A percentile compares a stretch with the other conserved stretches of the same genome.
Evolutionary conservation across 2,329 filamentous ascomycete genomes (phyloP).

Genomic region (Didymellaceae sp.): DNA sequence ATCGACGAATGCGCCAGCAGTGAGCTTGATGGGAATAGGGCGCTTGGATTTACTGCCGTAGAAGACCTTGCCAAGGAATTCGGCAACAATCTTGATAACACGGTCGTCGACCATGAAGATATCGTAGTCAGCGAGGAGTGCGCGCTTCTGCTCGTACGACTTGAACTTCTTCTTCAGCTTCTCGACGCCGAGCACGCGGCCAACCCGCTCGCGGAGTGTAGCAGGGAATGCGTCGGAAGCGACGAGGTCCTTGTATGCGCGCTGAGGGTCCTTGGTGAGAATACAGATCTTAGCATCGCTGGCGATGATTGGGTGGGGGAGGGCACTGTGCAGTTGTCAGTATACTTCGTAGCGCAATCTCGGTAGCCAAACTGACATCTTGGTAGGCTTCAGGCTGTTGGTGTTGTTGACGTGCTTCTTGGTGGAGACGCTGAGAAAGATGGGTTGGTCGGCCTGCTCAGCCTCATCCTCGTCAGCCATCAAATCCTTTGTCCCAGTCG

Average conservation of each 20-base stretch:
- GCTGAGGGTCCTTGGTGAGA: constrained; percentile 82
- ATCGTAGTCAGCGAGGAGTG: constrained; percentile 85
- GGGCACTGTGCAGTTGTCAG: constrained; percentile 47
- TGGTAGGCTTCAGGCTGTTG: constrained; percentile 80
- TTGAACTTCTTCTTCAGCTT: constrained; percentile 91
- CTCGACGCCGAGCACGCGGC: constrained; percentile 74
- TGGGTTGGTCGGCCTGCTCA: constrained; percentile 57
- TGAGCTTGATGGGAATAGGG: constrained; percentile 81
- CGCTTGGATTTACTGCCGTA: constrained; percentile 84
- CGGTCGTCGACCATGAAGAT: constrained; percentile 93
- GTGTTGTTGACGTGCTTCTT: constrained; percentile 75
- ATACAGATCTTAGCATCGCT: constrained; percentile 77
- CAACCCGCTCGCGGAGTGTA: constrained; percentile 56
- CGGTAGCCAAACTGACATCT: constrained; percentile 62
- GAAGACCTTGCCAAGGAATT: constrained; percentile 87
- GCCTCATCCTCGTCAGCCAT: constrained; percentile 55
- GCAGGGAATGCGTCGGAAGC: constrained; percentile 67
- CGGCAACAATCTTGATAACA: constrained; percentile 74
- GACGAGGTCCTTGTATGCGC: constrained; percentile 88
- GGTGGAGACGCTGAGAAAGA: constrained; percentile 68
- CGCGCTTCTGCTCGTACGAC: constrained; percentile 80
- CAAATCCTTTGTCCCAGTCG: constrained; percentile 61
- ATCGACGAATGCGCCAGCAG: constrained; percentile 68
- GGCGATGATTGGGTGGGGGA: constrained; percentile 77
- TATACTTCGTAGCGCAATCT: not conserved